phyloP scores from a whole-genome alignment of 495 filamentous ascomycete species.

The Daldinia grandis region DNA sequence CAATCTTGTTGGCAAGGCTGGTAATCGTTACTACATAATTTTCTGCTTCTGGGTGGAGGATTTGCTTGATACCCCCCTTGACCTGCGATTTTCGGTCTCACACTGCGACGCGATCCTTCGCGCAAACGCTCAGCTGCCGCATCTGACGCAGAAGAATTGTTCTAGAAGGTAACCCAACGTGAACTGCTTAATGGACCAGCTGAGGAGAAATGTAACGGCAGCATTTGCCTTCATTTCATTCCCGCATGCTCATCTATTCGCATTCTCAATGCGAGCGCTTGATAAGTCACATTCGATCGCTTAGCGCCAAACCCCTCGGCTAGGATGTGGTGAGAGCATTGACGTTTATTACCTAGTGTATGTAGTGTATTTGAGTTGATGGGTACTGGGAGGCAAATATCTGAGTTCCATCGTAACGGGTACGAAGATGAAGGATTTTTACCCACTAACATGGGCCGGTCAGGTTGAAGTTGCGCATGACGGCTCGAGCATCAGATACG shows the following conservation, averaged over 20 bases:
- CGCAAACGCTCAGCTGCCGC: slow-evolving; percentile 13
- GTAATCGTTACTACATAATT: background rate
- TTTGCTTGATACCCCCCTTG: background rate
- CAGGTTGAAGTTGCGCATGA: background rate
- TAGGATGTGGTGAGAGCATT: slow-evolving; percentile 6
- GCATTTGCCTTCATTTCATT: background rate
- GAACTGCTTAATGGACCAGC: background rate
- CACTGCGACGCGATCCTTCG: slow-evolving; percentile 12
- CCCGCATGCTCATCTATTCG: background rate
- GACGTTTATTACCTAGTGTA: background rate
- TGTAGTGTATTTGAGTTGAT: background rate
- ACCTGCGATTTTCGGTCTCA: slow-evolving; percentile 4
- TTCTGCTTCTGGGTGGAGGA: background rate
- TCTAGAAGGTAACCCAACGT: slow-evolving; percentile 19
- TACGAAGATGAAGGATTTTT: background rate
- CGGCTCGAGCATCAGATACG: background rate
- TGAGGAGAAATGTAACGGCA: slow-evolving; percentile 4
- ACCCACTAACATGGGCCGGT: background rate
- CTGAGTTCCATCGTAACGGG: background rate
- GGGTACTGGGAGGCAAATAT: background rate
- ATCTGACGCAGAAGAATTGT: slow-evolving; percentile 24
- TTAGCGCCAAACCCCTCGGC: slow-evolving; percentile 15
- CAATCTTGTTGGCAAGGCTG: background rate
- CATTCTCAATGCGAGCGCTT: slow-evolving; percentile 18
- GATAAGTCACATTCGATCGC: slow-evolving; percentile 3